Base-by-base conservation (phyloP, 2,329 filamentous ascomycete species). In the Colletotrichum noveboracense region DNA sequence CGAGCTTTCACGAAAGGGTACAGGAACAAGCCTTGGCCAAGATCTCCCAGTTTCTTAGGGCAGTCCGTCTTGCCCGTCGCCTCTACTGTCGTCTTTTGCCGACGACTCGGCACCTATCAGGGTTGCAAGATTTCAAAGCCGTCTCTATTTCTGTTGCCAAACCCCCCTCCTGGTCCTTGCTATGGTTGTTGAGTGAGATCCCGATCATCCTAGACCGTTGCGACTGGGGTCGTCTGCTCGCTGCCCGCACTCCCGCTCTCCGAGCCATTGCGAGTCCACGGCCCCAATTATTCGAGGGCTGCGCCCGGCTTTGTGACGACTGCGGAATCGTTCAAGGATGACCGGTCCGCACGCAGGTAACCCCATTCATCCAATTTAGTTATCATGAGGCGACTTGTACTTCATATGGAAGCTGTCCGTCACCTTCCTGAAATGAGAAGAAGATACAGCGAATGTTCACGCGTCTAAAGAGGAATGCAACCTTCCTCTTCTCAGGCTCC, bases 371-470 rank as follows among this genome's bases (percentile, higher is more conserved):
- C 43, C 43, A 52, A 52, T 52, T 52, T 21, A 52, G 43, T 52
- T 24, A 52, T 52, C n/a, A 5, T 0, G 2, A 24, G n/a, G n/a
- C 43, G 43, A 48, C 0, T 4, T 48, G 0, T 1, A 48, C 9
- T 48, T 4, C 1, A 48, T 14, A 24, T 21, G n/a, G 43, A 52
- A 21, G 0, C 43, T 0, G 38, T 52, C n/a, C 43, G n/a, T 13
- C 43, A 21, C 43, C n/a, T 52, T 52, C 43, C n/a, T 52, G n/a
- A 21, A 21, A 52, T 13, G n/a, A 52, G 10, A 21, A 21, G 4
- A 6, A 52, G 6, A 52, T 52, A 52, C 43, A 52, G n/a, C 43
- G n/a, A 52, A 5, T 21, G n/a, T 52, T 52, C 43, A 52, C 43
- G 43, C 43, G 43, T 52, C 1, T 52, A 13, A 24, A 52, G 0